Evolutionary conservation across 768 basidiomycete genomes (phyloP).

Genomic region (Lentinula sp.): DNA sequence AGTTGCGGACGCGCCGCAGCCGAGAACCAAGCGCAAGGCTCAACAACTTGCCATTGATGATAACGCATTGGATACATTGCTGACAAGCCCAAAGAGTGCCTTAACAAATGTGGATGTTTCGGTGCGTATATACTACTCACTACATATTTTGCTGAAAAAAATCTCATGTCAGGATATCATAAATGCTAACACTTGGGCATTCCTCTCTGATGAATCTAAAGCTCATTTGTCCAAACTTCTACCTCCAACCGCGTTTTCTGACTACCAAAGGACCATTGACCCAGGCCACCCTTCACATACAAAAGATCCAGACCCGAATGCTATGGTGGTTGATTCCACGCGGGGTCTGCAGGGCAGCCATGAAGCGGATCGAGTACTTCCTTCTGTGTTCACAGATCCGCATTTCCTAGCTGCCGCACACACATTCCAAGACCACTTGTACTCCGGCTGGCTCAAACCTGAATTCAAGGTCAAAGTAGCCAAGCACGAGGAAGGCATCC

Average conservation of each 20-base stretch:
- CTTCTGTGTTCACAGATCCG: conserved; percentile 39
- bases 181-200: conserved; percentile 37
- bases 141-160: conserved; percentile 7
- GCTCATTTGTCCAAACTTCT: conserved; percentile 30
- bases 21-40: background rate
- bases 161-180: conserved; percentile 36
- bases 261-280: conserved; percentile 24
- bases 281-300: conserved; percentile 29
- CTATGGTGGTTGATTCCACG: conserved; percentile 16
- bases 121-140: conserved; percentile 27
- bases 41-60: conserved; percentile 8
- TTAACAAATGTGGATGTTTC: conserved; percentile 43
- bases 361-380: conserved; percentile 22
- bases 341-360: background rate
- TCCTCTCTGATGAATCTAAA: conserved; percentile 37
- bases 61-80: conserved; percentile 29
- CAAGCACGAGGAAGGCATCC: conserved; percentile 37
- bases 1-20: background rate
- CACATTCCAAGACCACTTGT: conserved; percentile 58
- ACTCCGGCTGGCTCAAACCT: conserved; percentile 42
- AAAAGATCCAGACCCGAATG: background rate
- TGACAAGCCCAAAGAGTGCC: conserved; percentile 42
- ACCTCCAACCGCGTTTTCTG: conserved; percentile 39
- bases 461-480: conserved; percentile 34
- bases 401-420: conserved; percentile 48